Conservation (phyloP, 2,329 filamentous ascomycete genomes). For the Neodidymelliopsis sp. region DNA sequence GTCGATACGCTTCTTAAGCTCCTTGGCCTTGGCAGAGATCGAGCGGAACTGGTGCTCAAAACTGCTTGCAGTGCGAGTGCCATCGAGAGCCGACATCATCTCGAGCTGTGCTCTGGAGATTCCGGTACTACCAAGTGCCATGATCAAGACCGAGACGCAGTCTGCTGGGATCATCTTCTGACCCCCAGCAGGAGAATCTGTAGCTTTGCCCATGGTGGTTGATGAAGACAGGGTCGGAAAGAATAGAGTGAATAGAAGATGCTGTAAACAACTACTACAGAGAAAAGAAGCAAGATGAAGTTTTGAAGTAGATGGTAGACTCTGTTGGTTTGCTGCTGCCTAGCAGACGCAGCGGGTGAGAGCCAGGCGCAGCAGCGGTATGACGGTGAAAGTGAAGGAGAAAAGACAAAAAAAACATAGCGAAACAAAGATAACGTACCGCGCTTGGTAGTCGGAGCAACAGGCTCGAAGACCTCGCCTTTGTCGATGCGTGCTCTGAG, state of each 20-base stretch:
- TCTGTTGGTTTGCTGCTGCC: slow-evolving; percentile 2
- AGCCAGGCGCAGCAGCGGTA: neutral
- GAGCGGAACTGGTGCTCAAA: slow-evolving; percentile 41
- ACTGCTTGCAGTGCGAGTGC: slow-evolving; percentile 27
- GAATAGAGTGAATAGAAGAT: too few relatives aligned
- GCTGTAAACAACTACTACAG: neutral
- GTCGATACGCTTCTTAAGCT: slow-evolving; percentile 37
- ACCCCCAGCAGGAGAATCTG: slow-evolving; percentile 4
- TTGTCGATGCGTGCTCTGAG: slow-evolving; percentile 22
- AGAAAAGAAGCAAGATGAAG: neutral
- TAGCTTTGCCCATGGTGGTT: slow-evolving; percentile 26
- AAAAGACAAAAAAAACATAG: neutral
- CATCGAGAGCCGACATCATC: slow-evolving; percentile 41
- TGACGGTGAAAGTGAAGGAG: slow-evolving; percentile 9
- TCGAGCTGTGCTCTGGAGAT: slow-evolving; percentile 32
- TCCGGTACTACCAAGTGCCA: slow-evolving; percentile 27
- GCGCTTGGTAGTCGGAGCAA: slow-evolving; percentile 26
- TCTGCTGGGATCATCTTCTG: slow-evolving; percentile 33
- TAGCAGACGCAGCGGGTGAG: slow-evolving; percentile 3
- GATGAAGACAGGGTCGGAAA: neutral
- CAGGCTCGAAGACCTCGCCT: slow-evolving; percentile 27
- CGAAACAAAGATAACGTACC: slow-evolving; percentile 23
- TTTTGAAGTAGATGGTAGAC: neutral
- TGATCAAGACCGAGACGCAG: slow-evolving; percentile 34
- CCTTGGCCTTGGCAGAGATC: slow-evolving; percentile 33